phyloP scores from a whole-genome alignment of 805 yeast genomes.

The Debaryomyces prosopidis region DNA sequence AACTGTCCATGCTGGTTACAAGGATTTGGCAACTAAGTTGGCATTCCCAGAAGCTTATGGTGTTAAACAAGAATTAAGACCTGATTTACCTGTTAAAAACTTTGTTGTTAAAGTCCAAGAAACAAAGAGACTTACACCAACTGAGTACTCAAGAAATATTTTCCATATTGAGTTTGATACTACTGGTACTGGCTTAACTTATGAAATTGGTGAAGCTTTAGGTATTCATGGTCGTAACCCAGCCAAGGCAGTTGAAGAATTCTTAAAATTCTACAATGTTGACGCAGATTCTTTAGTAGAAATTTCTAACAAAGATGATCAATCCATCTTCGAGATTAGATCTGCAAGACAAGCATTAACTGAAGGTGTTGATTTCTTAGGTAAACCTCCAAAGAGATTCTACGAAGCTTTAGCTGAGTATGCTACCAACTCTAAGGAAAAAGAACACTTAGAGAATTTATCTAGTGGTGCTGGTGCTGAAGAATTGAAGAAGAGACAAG shows the following conservation, averaged over 20 bases:
- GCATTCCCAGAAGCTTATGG: constrained; percentile 81
- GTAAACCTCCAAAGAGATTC: constrained; percentile 94
- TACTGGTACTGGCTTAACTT: constrained; percentile 85
- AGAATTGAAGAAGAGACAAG: constrained; percentile 80
- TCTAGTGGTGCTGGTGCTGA: constrained; percentile 81
- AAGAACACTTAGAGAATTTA: constrained; percentile 57
- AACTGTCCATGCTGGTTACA: constrained; percentile 34
- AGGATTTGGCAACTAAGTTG: constrained; percentile 65
- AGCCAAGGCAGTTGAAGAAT: constrained; percentile 60
- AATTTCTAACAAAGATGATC: constrained; percentile 67
- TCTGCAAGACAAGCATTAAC: constrained; percentile 79
- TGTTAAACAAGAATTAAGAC: constrained; percentile 65
- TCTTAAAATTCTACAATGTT: constrained; percentile 70
- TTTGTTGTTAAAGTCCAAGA: constrained; percentile 87
- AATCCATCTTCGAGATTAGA: constrained; percentile 61
- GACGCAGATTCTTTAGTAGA: constrained; percentile 68
- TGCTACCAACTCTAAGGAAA: constrained; percentile 71
- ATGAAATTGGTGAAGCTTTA: constrained; percentile 94
- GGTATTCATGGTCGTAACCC: constrained; percentile 93
- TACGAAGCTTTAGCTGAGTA: constrained; percentile 77
- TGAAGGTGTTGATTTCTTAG: constrained; percentile 84
- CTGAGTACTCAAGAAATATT: constrained; percentile 86
- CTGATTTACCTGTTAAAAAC: constrained; percentile 84
- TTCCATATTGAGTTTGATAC: constrained; percentile 95
- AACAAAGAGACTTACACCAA: constrained; percentile 88